Evolutionary conservation across 2,329 filamentous ascomycete species (phyloP).

Genomic region (Anthostomella pinea): DNA sequence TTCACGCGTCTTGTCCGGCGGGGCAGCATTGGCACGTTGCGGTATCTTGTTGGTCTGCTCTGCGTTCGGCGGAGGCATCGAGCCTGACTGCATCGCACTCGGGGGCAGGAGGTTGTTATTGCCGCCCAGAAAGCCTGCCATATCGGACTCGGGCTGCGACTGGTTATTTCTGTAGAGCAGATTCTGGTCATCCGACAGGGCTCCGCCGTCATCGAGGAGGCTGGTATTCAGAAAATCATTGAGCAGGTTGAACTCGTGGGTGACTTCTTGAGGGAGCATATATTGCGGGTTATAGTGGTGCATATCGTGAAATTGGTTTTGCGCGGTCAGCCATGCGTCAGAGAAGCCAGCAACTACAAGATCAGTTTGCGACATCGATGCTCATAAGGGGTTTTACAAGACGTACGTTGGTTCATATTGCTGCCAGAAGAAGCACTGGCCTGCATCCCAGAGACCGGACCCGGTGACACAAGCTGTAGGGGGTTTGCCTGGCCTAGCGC

Average conservation of each 20-base stretch:
- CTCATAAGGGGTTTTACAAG: conserved; percentile 29
- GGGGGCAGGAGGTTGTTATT: conserved; percentile 32
- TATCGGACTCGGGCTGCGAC: conserved; percentile 37
- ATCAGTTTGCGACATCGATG: conserved; percentile 28
- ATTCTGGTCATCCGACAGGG: conserved; percentile 64
- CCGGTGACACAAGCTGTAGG: conserved; percentile 70
- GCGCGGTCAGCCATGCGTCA: conserved; percentile 76
- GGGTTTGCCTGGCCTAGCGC: conserved; percentile 50
- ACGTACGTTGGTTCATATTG: conserved; percentile 74
- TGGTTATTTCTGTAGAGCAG: conserved; percentile 39
- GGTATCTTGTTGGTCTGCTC: conserved; percentile 55
- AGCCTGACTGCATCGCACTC: conserved; percentile 35
- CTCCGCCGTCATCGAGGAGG: conserved; percentile 77
- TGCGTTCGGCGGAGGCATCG: conserved; percentile 49
- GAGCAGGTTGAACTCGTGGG: conserved; percentile 93
- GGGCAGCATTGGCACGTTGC: conserved; percentile 58
- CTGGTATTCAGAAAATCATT: conserved; percentile 96
- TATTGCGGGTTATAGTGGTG: conserved; percentile 90
- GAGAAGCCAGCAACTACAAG: conserved; percentile 71
- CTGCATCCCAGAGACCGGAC: conserved; percentile 65
- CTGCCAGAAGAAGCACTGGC: conserved; percentile 57
- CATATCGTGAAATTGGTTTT: conserved; percentile 90
- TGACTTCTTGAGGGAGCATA: conserved; percentile 90
- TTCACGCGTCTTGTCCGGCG: conserved; percentile 72
- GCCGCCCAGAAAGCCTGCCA: conserved; percentile 44